phyloP scores from a whole-genome alignment of 345 rosid species.

The Eucalyptus lansdowneana region DNA sequence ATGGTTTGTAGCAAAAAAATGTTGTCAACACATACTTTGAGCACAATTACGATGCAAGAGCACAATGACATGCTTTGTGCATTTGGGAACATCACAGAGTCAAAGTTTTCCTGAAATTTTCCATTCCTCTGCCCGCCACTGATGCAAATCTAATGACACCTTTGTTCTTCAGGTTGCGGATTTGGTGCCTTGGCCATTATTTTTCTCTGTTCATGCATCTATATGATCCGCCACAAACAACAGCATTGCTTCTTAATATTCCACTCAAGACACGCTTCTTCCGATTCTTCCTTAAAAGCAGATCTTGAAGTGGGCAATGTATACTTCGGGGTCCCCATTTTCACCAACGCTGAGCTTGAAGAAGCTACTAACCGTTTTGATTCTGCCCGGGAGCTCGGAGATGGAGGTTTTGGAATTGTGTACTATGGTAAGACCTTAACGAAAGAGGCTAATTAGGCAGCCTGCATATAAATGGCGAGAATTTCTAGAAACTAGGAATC shows the following conservation, averaged over 20 bases:
- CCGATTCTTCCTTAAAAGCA: constrained; percentile 10
- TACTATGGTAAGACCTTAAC: constrained; percentile 34
- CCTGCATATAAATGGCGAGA: too few species aligned
- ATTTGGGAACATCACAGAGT: not conserved
- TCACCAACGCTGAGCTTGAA: constrained; percentile 47
- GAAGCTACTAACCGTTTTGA: constrained; percentile 50
- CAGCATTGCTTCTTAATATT: constrained; percentile 8
- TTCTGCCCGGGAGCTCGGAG: constrained; percentile 35
- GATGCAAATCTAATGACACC: not conserved
- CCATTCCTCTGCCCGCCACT: not conserved
- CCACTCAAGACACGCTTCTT: constrained; percentile 3
- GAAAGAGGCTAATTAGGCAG: not conserved
- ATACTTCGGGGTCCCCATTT: constrained; percentile 36
- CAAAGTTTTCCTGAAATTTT: not conserved
- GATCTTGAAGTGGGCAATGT: constrained; percentile 10
- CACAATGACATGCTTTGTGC: not conserved
- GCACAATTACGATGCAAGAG: not conserved
- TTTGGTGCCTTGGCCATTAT: constrained; percentile 13
- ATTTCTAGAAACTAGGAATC: not conserved
- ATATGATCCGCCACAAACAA: not conserved
- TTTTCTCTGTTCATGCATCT: not conserved
- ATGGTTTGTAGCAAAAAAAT: not conserved
- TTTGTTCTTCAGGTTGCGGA: constrained; percentile 13
- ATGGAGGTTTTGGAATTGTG: constrained; percentile 70
- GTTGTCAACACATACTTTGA: not conserved